Evolutionary conservation across 148 eudicot genomes (phyloP).

Genomic region (Chenopodium formosanum): DNA sequence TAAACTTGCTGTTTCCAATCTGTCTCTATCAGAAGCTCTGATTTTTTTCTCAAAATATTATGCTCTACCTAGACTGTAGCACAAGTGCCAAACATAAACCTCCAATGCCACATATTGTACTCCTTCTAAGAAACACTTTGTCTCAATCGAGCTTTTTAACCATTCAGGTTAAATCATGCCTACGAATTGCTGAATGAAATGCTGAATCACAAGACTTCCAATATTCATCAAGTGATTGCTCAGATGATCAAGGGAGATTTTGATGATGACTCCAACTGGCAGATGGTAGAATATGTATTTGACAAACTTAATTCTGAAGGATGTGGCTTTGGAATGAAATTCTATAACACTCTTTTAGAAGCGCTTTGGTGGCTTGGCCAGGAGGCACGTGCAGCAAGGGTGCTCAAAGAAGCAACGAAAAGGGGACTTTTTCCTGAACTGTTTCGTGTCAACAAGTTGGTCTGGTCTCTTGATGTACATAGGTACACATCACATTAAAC

Average conservation of each 20-base stretch:
- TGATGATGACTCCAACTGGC: constrained; percentile 90
- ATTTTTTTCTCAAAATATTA: neutral
- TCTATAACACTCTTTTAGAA: constrained; percentile 83
- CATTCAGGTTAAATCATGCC: constrained; percentile 63
- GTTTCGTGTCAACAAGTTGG: constrained; percentile 64
- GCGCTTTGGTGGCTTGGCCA: constrained; percentile 97
- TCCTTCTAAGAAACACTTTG: neutral
- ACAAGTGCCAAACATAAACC: neutral
- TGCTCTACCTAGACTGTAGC: neutral
- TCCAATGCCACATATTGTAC: neutral
- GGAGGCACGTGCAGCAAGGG: constrained; percentile 85
- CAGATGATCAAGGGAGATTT: constrained; percentile 89
- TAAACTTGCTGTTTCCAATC: neutral
- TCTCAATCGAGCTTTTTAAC: neutral
- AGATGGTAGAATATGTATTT: constrained; percentile 89
- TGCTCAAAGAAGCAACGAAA: constrained; percentile 82
- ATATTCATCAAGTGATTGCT: constrained; percentile 88
- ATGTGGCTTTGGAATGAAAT: constrained; percentile 80
- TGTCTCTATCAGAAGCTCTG: neutral
- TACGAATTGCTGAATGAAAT: constrained; percentile 77
- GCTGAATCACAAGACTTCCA: constrained; percentile 69
- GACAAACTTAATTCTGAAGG: constrained; percentile 94
- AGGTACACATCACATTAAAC: constrained; percentile 44
- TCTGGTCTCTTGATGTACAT: constrained; percentile 93
- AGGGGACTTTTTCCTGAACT: constrained; percentile 91